A percentile compares a stretch with the other conserved stretches of the same genome.
Evolutionary conservation across 2,329 filamentous ascomycete genomes (phyloP).

Genomic region (Aspergillus vadensis): DNA sequence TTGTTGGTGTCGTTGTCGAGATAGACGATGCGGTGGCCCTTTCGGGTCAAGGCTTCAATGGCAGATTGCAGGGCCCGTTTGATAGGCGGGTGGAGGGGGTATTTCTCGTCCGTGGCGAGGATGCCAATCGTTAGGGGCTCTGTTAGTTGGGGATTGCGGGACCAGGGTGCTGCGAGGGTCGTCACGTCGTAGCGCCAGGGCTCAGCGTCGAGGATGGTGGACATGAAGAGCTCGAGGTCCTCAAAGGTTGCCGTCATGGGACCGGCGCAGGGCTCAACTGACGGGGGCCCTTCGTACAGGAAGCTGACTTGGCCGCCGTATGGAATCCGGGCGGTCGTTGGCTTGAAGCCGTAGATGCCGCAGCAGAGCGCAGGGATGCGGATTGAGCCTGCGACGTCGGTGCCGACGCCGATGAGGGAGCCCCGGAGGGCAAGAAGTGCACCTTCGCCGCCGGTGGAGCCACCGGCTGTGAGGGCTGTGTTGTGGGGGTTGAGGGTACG

Average conservation of each 20-base stretch:
- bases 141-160: slow-evolving; percentile 18
- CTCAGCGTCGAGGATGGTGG: slow-evolving; percentile 40
- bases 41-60: slow-evolving; percentile 38
- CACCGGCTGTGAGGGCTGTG: slow-evolving; percentile 22
- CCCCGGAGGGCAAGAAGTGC: slow-evolving; percentile 36
- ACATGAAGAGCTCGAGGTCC: slow-evolving; percentile 38
- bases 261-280: slow-evolving; percentile 16
- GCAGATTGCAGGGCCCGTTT: slow-evolving; percentile 49
- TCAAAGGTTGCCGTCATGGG: slow-evolving; percentile 15
- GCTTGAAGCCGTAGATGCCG: slow-evolving; percentile 37
- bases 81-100: slow-evolving; percentile 56
- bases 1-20: slow-evolving; percentile 37
- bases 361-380: slow-evolving; percentile 37
- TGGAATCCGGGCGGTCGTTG: slow-evolving; percentile 30
- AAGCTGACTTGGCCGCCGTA: slow-evolving; percentile 26
- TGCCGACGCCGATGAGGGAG: slow-evolving; percentile 33
- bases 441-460: slow-evolving; percentile 33
- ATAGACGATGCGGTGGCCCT: slow-evolving; percentile 50
- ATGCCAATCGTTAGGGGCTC: slow-evolving; percentile 51
- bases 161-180: slow-evolving; percentile 51
- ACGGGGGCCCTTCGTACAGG: slow-evolving; percentile 11
- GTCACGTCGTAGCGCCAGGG: slow-evolving; percentile 52
- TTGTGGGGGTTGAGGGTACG: slow-evolving; percentile 27
- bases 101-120: slow-evolving; percentile 49
- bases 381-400: slow-evolving; percentile 38